Evolutionary conservation across 805 yeast species (phyloP).

Genomic region (Sugiyamaella floridensis): DNA sequence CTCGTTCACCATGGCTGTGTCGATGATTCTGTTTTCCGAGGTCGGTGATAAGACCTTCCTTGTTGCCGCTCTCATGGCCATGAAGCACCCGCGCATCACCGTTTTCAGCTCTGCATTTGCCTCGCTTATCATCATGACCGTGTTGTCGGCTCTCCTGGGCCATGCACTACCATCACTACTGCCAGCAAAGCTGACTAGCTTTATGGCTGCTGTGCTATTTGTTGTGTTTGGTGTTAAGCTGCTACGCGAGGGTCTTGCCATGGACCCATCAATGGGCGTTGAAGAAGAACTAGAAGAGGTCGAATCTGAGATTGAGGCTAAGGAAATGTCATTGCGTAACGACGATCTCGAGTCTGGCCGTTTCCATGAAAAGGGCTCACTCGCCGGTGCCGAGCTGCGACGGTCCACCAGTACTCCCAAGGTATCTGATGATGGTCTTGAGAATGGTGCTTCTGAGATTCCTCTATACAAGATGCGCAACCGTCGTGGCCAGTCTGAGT

Average conservation of each 20-base stretch:
- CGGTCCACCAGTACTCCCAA: conserved; percentile 20
- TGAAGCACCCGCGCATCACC: conserved; percentile 76
- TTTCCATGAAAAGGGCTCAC: conserved; percentile 10
- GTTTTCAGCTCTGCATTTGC: conserved; percentile 87
- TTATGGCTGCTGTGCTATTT: conserved; percentile 74
- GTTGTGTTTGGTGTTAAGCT: conserved; percentile 75
- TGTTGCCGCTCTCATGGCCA: conserved; percentile 96
- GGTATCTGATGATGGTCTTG: conserved; percentile 30
- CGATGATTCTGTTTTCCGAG: conserved; percentile 93
- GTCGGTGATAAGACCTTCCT: conserved; percentile 96
- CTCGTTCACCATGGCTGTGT: conserved; percentile 70
- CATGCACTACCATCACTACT: conserved; percentile 81
- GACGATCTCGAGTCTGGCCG: conserved; percentile 56
- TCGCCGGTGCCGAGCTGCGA: conserved; percentile 8
- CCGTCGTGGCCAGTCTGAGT: conserved; percentile 12
- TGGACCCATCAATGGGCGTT: conserved; percentile 74
- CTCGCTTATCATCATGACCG: conserved; percentile 84
- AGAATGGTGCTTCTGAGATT: conserved; percentile 23
- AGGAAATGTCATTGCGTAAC: conserved; percentile 45
- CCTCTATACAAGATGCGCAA: conserved; percentile 14
- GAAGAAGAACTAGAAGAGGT: conserved; percentile 96
- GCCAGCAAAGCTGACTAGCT: conserved; percentile 72
- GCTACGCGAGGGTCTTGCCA: conserved; percentile 70
- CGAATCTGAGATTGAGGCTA: conserved; percentile 78
- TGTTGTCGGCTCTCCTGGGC: conserved; percentile 85